Evolutionary conservation across 164 flowering plant species (phyloP).

Genomic region (Cinnamomum micranthum): DNA sequence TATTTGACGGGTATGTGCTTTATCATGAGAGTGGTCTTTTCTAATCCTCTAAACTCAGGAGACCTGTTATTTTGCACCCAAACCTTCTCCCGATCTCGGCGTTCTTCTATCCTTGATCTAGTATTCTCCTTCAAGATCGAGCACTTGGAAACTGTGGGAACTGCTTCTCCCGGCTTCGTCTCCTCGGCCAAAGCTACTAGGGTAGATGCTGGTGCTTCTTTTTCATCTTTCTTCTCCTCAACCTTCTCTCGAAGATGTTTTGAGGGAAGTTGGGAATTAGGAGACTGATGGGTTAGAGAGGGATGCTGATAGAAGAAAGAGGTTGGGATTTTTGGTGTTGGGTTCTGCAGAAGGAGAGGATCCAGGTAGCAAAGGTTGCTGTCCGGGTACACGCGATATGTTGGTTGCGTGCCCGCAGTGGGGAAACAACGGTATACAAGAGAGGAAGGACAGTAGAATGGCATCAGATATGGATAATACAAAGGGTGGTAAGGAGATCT

Average conservation of each 20-base stretch:
- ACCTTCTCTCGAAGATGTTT: neutral
- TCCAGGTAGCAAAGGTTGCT: neutral
- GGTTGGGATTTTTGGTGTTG: neutral
- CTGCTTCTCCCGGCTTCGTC: neutral
- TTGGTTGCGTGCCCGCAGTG: neutral
- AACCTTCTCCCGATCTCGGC: neutral
- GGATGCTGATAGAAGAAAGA: neutral
- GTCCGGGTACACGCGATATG: neutral
- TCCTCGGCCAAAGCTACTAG: too few relatives aligned
- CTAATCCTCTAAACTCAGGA: neutral
- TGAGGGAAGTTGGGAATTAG: neutral
- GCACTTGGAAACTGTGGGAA: neutral
- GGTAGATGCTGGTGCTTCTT: neutral
- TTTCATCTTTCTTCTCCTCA: neutral
- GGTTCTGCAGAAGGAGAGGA: neutral
- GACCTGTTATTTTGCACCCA: neutral
- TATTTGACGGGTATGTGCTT: neutral
- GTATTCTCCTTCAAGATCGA: neutral
- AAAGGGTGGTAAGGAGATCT: too few relatives aligned
- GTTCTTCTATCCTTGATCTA: neutral
- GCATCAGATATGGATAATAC: too few relatives aligned
- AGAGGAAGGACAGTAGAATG: neutral
- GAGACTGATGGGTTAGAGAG: neutral
- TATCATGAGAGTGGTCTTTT: neutral
- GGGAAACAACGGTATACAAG: neutral